Evolutionary conservation across 2,329 filamentous ascomycete genomes (phyloP).

Genomic region (Hymenoscyphus salicellus): DNA sequence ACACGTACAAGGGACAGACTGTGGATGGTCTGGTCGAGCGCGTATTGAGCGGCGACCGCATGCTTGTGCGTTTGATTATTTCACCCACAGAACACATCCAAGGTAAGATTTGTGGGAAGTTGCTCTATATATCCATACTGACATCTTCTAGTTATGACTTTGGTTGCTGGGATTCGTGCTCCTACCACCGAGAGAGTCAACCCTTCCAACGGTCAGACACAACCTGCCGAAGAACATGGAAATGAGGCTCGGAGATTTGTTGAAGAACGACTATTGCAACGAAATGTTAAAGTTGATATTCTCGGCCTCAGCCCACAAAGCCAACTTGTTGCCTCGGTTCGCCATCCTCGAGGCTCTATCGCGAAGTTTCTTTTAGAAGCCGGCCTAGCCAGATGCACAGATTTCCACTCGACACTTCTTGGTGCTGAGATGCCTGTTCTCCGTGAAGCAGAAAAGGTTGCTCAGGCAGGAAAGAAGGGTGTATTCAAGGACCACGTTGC

Average conservation of each 20-base stretch:
- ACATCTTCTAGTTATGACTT: constrained; percentile 69
- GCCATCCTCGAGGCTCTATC: constrained; percentile 90
- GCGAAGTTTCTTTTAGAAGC: constrained; percentile 86
- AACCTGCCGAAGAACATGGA: constrained; percentile 83
- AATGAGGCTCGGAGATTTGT: constrained; percentile 87
- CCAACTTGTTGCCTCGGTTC: constrained; percentile 81
- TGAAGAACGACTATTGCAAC: constrained; percentile 80
- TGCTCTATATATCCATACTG: constrained; percentile 5
- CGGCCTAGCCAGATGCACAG: constrained; percentile 86
- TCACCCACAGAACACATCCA: constrained; percentile 75
- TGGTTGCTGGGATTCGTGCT: constrained; percentile 83
- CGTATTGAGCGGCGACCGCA: constrained; percentile 84
- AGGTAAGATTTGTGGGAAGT: constrained; percentile 19
- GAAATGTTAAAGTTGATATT: constrained; percentile 76
- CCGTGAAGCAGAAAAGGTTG: constrained; percentile 80
- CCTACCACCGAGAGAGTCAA: constrained; percentile 86
- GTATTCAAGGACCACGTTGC: constrained; percentile 79
- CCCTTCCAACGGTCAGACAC: constrained; percentile 64
- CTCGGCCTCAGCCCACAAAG: constrained; percentile 86
- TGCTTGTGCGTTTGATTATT: constrained; percentile 78
- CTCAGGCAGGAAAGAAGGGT: constrained; percentile 72
- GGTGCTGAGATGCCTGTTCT: constrained; percentile 83
- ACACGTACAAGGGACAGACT: constrained; percentile 79
- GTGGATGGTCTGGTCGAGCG: constrained; percentile 86
- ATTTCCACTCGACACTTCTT: constrained; percentile 91